Base-by-base conservation (phyloP, 73 alveolate species). In the Uronychia setigera region DNA sequence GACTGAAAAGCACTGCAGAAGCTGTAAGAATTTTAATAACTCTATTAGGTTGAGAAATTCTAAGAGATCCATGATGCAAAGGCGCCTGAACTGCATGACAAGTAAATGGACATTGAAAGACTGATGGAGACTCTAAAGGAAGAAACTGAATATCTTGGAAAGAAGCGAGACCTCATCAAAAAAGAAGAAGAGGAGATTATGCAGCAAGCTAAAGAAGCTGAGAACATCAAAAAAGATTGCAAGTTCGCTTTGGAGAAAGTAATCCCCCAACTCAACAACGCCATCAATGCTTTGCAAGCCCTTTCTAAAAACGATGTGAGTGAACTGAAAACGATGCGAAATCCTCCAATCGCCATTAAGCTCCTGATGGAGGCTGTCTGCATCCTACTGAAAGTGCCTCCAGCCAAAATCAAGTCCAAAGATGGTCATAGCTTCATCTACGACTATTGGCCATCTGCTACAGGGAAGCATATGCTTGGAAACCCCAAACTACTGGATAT, bases 291-390 rank as follows among this genome's bases (percentile, higher is more conserved):
- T 13, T 91, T 98, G n/a, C 90, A 93, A 82, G 96, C 97, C 33
- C 88, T 98, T 27, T 90, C 95, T 77, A 94, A 96, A 79, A 80
- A 90, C n/a, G 99, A 98, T 78, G 87, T 98, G 75, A 92, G 93
- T 79, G 99, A 96, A 92, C 91, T 98, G 83, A 95, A 98, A 84
- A 84, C 99, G 78, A 92, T 95, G 86, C 92, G 90, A 87, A 96
- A 96, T 32, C 99, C 99, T 34, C 98, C 99, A 26, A 95, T 91
- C 33, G 96, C 97, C 76, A 95, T 98, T 31, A 92, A 89, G 75
- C 89, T 97, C 75, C 96, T 98, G 33, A 90, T 93, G 97, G 93
- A 91, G 79, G 94, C 93, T 29, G 91, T 93, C 0, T 93, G 97
- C 82, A 81, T 84, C 46, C 83, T 90, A 5, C 60, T 93, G 60